A percentile compares a stretch with the other conserved stretches of the same genome.
phyloP scores from a whole-genome alignment of 2,329 filamentous ascomycete species.

The Cladosporium colombiae region DNA sequence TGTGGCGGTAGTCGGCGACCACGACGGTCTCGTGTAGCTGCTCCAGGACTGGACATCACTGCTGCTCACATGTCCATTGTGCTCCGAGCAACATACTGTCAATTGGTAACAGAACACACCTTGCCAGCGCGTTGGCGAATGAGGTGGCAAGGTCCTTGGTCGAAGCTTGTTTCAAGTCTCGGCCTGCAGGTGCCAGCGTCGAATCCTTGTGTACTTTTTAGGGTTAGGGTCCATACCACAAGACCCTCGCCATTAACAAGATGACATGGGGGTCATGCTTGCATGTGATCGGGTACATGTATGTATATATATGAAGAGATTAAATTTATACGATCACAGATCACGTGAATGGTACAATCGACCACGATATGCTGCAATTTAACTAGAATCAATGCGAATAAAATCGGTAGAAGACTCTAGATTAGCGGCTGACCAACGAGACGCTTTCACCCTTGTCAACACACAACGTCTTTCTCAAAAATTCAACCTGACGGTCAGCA shows the following conservation, averaged over 20 bases:
- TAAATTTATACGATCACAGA: background rate
- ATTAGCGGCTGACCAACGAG: background rate
- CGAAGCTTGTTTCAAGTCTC: background rate
- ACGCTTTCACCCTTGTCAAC: background rate
- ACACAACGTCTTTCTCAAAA: constrained; percentile 33
- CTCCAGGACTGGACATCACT: background rate
- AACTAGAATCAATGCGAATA: background rate
- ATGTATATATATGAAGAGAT: background rate
- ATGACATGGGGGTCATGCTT: background rate
- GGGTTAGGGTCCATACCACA: background rate
- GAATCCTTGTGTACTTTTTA: background rate
- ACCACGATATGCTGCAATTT: background rate
- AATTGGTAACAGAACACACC: background rate
- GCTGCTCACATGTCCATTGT: background rate
- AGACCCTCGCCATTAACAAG: background rate
- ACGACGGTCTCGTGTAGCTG: constrained; percentile 5
- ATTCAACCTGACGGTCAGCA: constrained; percentile 36
- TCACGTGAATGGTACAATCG: background rate
- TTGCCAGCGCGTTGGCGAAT: background rate
- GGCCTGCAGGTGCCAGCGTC: background rate
- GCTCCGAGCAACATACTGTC: background rate
- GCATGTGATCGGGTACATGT: background rate
- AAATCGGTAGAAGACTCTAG: background rate
- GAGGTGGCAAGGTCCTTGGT: background rate
- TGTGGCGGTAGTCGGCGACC: constrained; percentile 59